Evolutionary conservation across 176 grass and related monocot genomes (phyloP), one percentile per base, ranked within the genome.

Genomic region (Melocanna baccifera): DNA sequence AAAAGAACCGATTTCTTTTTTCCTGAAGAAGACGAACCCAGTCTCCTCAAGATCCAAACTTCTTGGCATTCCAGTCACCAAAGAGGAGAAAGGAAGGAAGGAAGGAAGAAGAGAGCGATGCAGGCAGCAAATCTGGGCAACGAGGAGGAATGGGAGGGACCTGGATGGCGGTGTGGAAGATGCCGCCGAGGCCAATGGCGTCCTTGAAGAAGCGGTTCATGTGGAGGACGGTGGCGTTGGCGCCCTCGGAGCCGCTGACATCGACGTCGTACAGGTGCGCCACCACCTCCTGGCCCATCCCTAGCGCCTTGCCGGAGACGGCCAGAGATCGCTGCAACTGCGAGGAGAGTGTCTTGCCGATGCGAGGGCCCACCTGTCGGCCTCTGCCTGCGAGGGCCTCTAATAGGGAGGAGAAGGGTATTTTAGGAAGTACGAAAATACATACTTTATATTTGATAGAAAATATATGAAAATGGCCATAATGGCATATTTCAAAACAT

Each of bases 131-230:
- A n/a, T n/a, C n/a, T n/a, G n/a, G n/a, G n/a, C n/a, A n/a, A n/a
- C 7, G 29, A 74, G 19, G 58, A 9, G 13, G 56, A 26, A 52
- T 11, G 62, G 77, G 29, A 61, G 16, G 4, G 62, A 92, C 91
- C 85, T 90, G 82, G 72, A 93, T 82, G 61, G 91, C 88, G 67
- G 82, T 93, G 72, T 90, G 91, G 88, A 93, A 88, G 91, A 93
- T 85, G 77, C 91, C 88, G 41, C 85, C 85, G 56, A 93, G 72
- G 29, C 91, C 91, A 19, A 93, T 86, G 85, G 71, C 85, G 26
- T 90, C 91, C 73, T 88, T 88, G 77, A 93, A 93, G 88, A 90
- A 57, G 51, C 91, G 82, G 79, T 93, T 93, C 88, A 93, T 85
- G 50, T 90, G 76, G 50, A 93, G 52, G 37, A 93, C 71, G 88